Conservation (phyloP, 108 stramenopile genomes). For the Hondaea fermentalgiana region DNA sequence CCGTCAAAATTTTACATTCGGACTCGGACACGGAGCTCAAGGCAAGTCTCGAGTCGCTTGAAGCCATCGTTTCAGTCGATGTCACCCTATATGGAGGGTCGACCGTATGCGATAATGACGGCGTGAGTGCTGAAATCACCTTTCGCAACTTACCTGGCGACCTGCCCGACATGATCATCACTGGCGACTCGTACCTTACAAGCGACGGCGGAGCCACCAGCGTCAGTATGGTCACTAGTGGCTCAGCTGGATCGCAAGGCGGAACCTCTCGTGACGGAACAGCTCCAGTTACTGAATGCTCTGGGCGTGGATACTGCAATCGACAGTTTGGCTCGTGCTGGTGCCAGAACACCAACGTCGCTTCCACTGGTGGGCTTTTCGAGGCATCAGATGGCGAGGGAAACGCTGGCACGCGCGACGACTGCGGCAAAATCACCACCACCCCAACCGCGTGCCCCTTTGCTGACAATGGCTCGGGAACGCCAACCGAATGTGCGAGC, state of each 20-base stretch:
- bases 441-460: conserved; percentile 32
- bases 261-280: background rate
- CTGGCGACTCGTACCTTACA: background rate
- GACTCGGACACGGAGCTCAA: conserved; percentile 27
- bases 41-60: conserved; percentile 25
- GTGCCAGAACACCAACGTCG: conserved; percentile 16
- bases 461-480: background rate
- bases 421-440: conserved; percentile 44
- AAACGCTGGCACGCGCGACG: conserved; percentile 40
- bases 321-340: background rate
- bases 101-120: background rate
- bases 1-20: conserved; percentile 6
- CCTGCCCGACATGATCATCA: background rate
- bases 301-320: conserved; percentile 13
- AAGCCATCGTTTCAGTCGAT: background rate
- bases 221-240: background rate
- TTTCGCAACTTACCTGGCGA: background rate
- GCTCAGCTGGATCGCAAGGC: background rate
- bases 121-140: background rate
- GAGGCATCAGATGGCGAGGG: conserved; percentile 33
- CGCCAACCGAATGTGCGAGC: conserved; percentile 28
- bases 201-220: background rate
- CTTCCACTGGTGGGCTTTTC: conserved; percentile 40
- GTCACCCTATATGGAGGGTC: background rate
- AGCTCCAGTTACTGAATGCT: conserved; percentile 13